Evolutionary conservation across 2,329 filamentous ascomycete species (phyloP).

Genomic region (Purpureocillium lavendulum): DNA sequence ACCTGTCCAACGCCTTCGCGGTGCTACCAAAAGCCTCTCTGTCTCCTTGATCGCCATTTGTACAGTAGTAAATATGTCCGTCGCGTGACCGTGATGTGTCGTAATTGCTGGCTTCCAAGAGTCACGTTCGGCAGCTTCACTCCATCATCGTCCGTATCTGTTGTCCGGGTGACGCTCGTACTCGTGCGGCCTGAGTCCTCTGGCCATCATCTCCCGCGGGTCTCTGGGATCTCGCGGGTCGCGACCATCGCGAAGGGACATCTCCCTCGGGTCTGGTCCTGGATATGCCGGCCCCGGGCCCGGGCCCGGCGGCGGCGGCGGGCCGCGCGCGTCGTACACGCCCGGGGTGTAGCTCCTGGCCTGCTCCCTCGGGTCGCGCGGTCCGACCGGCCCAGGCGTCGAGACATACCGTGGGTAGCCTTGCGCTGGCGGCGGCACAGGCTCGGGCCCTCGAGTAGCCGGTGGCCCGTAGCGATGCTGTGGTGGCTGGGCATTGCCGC

Average conservation of each 20-base stretch:
- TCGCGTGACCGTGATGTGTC: too few species aligned
- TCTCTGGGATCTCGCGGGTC: constrained; percentile 24
- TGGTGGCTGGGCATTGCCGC: constrained; percentile 18
- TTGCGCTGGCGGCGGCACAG: constrained; percentile 27
- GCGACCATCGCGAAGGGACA: constrained; percentile 24
- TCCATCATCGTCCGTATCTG: constrained; percentile 31
- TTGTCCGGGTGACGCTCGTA: constrained; percentile 34
- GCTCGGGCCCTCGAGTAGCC: constrained; percentile 31
- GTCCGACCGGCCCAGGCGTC: constrained; percentile 30
- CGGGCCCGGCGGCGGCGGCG: constrained; percentile 28
- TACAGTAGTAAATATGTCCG: neutral
- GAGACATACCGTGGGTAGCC: constrained; percentile 35
- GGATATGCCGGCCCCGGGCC: constrained; percentile 23
- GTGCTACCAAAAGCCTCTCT: too few species aligned
- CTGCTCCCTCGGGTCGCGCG: constrained; percentile 32
- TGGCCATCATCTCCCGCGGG: constrained; percentile 31
- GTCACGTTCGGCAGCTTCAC: too few species aligned
- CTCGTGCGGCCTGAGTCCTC: constrained; percentile 35
- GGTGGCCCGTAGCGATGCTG: constrained; percentile 30
- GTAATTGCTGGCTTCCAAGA: too few species aligned
- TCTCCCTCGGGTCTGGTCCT: constrained; percentile 22
- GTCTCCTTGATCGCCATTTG: constrained; percentile 1
- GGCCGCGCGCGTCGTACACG: constrained; percentile 31
- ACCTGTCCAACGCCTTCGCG: constrained; percentile 1
- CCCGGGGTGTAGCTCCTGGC: constrained; percentile 38